These are phyloP conservation scores for Phyllosticta capitalensis DNA, from an alignment of 2,329 filamentous ascomycete species.

Conservation along the genomic window DNA sequence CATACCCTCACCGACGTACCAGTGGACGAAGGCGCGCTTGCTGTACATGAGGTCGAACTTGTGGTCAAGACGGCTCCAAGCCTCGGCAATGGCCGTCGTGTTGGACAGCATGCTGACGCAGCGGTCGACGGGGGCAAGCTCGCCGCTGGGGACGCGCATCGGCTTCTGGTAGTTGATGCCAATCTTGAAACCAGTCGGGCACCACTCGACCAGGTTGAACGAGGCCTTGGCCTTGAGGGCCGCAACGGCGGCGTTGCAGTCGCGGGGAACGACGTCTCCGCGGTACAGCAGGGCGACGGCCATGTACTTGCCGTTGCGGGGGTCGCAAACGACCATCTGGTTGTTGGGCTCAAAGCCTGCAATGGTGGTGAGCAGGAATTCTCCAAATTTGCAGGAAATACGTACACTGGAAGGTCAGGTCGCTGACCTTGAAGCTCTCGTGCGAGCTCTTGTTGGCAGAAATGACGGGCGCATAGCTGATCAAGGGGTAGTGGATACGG, in stretches of 20 bases:
- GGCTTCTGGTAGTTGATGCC: constrained; percentile 99
- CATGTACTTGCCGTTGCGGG: constrained; percentile 99
- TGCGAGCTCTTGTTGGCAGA: constrained; percentile 92
- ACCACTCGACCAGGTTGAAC: constrained; percentile 99
- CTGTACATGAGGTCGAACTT: constrained; percentile 99
- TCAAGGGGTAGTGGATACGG: constrained; percentile 97
- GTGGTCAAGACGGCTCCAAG: constrained; percentile 89
- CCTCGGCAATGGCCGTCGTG: constrained; percentile 97
- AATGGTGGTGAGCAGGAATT: constrained; percentile 59
- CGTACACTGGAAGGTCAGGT: constrained; percentile 65
- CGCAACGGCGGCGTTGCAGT: constrained; percentile 84
- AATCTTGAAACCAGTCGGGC: constrained; percentile 99
- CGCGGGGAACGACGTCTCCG: constrained; percentile 95
- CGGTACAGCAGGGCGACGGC: constrained; percentile 96
- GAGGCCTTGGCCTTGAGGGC: constrained; percentile 99
- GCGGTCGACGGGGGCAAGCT: constrained; percentile 95
- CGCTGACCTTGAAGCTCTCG: constrained; percentile 83
- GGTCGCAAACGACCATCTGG: constrained; percentile 99
- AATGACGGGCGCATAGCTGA: constrained; percentile 90
- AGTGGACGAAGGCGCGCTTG: constrained; percentile 99
- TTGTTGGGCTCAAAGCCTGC: constrained; percentile 99
- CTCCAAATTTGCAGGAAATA: constrained; percentile 10
- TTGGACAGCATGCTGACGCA: constrained; percentile 99
- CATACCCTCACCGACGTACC: constrained; percentile 99
- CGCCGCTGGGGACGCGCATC: constrained; percentile 90